Percentiles rank a stretch among this genome's conserved stretches.
Conservation (phyloP, 257 asterid genomes). For the Ilex aquifolium region DNA sequence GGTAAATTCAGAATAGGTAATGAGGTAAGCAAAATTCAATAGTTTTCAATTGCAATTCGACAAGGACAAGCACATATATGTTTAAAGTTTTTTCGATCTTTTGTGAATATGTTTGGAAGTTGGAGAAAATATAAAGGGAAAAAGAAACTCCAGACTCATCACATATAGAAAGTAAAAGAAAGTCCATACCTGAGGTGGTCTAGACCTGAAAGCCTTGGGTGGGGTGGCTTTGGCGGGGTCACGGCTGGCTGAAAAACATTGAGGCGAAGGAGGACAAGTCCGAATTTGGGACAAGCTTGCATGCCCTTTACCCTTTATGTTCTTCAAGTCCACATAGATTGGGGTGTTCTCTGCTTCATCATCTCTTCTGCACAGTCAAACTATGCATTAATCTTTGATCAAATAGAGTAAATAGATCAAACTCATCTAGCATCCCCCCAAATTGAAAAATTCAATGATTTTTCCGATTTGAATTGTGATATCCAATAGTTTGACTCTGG, state of each 20-base stretch:
- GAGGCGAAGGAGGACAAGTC: constrained; percentile 94
- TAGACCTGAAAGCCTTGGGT: constrained; percentile 39
- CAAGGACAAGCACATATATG: background rate
- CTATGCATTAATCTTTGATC: too few species aligned
- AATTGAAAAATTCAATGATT: too few species aligned
- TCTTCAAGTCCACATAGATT: constrained; percentile 44
- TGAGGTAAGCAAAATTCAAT: too few species aligned
- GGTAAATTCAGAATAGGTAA: too few species aligned
- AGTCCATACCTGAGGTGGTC: constrained; percentile 49
- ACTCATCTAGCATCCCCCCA: too few species aligned
- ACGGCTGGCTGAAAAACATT: constrained; percentile 63
- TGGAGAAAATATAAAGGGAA: background rate
- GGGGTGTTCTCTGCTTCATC: constrained; percentile 85
- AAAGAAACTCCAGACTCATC: background rate
- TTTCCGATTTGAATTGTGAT: too few species aligned
- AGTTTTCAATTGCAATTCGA: background rate
- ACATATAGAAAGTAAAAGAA: background rate
- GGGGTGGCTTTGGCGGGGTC: constrained; percentile 31
- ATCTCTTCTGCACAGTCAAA: constrained; percentile 39
- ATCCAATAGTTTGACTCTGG: too few species aligned
- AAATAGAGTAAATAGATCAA: too few species aligned
- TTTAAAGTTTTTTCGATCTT: too few species aligned
- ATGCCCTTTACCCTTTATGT: constrained; percentile 31
- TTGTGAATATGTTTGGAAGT: background rate
- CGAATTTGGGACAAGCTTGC: constrained; percentile 47